These are phyloP conservation scores for Coniella vitis DNA, from an alignment of 2,329 filamentous ascomycete species.

Conservation along the genomic window DNA sequence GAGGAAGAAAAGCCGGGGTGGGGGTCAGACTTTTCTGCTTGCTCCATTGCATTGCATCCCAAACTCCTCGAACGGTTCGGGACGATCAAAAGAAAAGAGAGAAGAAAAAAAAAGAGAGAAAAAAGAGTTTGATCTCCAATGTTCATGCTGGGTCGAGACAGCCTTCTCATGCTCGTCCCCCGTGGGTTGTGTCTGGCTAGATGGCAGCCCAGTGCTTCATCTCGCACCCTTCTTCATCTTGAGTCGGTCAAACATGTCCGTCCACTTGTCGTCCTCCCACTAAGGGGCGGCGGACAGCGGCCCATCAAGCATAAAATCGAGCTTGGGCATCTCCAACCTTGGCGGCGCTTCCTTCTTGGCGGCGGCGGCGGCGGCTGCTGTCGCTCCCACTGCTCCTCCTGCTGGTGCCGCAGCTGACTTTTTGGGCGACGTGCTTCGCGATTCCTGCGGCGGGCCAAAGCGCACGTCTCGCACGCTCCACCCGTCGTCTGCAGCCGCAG, in stretches of 20 bases:
- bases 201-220: background rate
- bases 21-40: conserved; percentile 3
- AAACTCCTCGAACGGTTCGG: conserved; percentile 7
- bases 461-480: conserved; percentile 81
- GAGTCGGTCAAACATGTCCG: conserved; percentile 22
- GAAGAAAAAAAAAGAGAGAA: background rate
- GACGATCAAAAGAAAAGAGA: too few species aligned
- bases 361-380: conserved; percentile 26
- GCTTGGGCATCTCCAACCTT: conserved; percentile 53
- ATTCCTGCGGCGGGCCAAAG: conserved; percentile 53
- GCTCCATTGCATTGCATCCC: background rate
- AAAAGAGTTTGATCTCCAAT: background rate
- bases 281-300: conserved; percentile 15
- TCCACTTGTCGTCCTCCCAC: conserved; percentile 23
- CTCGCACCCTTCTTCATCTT: background rate
- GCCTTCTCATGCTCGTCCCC: background rate
- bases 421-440: conserved; percentile 39
- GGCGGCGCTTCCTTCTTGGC: conserved; percentile 49
- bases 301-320: conserved; percentile 40
- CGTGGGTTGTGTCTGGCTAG: background rate
- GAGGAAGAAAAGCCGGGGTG: background rate
- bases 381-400: too few species aligned
- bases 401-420: too few species aligned
- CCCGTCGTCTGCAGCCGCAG: conserved; percentile 76
- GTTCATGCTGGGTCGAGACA: background rate